A percentile compares a stretch with the other conserved stretches of the same genome.
These are phyloP conservation scores for Mortierella sp. DNA, from an alignment of 371 early-diverging fungal species.

Conservation along the genomic window DNA sequence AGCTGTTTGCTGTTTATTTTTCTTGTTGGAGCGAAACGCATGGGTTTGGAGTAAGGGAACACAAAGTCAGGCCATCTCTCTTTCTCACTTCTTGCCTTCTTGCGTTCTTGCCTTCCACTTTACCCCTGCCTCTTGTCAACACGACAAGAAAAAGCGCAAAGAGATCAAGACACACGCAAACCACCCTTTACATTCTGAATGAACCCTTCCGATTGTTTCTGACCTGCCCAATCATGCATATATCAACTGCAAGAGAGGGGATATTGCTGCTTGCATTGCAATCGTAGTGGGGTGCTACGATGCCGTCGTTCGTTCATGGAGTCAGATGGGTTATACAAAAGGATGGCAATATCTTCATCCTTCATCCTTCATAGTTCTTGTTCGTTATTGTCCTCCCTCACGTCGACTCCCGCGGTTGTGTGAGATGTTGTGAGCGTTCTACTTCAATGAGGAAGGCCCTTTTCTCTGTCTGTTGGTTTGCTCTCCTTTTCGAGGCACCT, in stretches of 20 bases:
- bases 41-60: not conserved
- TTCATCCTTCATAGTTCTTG: conserved; percentile 10
- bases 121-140: too few species aligned
- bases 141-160: not conserved
- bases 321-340: not conserved
- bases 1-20: not conserved
- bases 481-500: conserved; percentile 26
- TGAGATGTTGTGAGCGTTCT: not conserved
- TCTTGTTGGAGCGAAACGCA: not conserved
- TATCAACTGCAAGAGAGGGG: not conserved
- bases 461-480: not conserved
- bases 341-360: not conserved
- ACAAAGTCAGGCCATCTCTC: conserved; percentile 11
- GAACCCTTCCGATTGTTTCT: not conserved
- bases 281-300: not conserved
- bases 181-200: not conserved
- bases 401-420: too few species aligned
- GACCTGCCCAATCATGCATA: conserved; percentile 32
- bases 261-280: not conserved
- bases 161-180: not conserved
- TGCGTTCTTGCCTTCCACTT: not conserved
- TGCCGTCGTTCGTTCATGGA: not conserved
- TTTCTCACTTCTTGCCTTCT: not conserved
- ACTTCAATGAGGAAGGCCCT: not conserved
- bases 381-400: not conserved